Conservation (phyloP, 805 yeast genomes). For the Maudiozyma turicensis region DNA sequence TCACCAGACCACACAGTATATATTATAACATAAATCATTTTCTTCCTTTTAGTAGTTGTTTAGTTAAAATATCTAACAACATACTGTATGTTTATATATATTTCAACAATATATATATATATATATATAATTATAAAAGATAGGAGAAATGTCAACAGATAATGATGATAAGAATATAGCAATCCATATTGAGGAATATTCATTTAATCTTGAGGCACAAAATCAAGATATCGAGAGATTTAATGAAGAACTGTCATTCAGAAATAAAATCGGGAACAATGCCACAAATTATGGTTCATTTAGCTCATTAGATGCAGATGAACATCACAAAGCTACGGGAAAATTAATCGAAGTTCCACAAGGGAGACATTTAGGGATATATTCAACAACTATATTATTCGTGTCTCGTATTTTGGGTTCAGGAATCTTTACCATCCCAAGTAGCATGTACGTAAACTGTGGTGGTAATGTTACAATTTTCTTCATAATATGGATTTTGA, state of each 20-base stretch:
- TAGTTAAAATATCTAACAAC: too few species aligned
- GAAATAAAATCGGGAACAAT: not conserved
- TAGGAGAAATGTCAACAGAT: too few species aligned
- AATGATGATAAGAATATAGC: not conserved
- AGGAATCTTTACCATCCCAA: conserved; percentile 67
- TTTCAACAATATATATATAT: too few species aligned
- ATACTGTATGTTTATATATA: too few species aligned
- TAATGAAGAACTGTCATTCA: not conserved
- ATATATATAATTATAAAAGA: too few species aligned
- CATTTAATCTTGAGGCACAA: not conserved
- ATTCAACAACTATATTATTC: conserved; percentile 53
- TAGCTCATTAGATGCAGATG: conserved; percentile 5
- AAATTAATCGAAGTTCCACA: conserved; percentile 39
- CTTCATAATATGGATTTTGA: conserved; percentile 52
- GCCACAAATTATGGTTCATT: conserved; percentile 4
- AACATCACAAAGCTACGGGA: conserved; percentile 2
- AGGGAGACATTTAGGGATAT: conserved; percentile 65
- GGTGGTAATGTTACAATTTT: conserved; percentile 60
- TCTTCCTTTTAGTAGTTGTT: too few species aligned
- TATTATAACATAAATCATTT: too few species aligned
- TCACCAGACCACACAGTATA: too few species aligned
- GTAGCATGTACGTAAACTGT: conserved; percentile 53
- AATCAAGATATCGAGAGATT: not conserved
- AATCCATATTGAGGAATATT: not conserved
- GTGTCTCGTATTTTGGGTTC: conserved; percentile 67